Percentiles rank a stretch among this genome's conserved stretches.
Conservation (phyloP, 2,329 filamentous ascomycete genomes). For the Neonectria sp. region DNA sequence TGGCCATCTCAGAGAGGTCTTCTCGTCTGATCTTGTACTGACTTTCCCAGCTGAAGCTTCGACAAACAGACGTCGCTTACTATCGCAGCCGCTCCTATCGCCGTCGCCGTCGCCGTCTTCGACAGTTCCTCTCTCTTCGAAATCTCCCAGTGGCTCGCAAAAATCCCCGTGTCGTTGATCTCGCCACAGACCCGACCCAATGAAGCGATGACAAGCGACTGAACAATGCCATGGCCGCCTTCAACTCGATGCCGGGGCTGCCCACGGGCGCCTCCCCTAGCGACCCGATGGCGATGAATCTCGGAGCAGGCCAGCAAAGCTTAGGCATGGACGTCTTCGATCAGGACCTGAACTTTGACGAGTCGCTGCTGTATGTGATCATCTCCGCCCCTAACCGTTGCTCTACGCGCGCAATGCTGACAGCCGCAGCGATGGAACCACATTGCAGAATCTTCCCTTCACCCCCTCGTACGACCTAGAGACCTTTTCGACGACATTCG, state of each 20-base stretch:
- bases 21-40: conserved; percentile 16
- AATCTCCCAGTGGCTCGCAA: conserved; percentile 32
- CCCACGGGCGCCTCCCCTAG: conserved; percentile 60
- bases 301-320: conserved; percentile 51
- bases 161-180: conserved; percentile 37
- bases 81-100: not conserved
- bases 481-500: conserved; percentile 73
- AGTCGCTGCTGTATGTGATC: conserved; percentile 66
- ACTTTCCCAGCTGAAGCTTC: conserved; percentile 4
- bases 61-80: not conserved
- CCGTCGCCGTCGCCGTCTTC: not conserved
- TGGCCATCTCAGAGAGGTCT: not conserved
- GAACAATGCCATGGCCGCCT: conserved; percentile 70
- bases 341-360: conserved; percentile 68
- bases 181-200: conserved; percentile 38
- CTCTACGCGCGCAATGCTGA: conserved; percentile 36
- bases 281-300: conserved; percentile 64
- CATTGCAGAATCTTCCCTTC: conserved; percentile 63
- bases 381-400: not conserved
- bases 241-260: conserved; percentile 70
- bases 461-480: conserved; percentile 74
- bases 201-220: conserved; percentile 51
- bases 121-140: conserved; percentile 5
- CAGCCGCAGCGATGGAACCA: conserved; percentile 51
- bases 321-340: conserved; percentile 68